A percentile compares a stretch with the other conserved stretches of the same genome.
phyloP scores from a whole-genome alignment of 345 rosid species.

The Atalantia buxifolia region DNA sequence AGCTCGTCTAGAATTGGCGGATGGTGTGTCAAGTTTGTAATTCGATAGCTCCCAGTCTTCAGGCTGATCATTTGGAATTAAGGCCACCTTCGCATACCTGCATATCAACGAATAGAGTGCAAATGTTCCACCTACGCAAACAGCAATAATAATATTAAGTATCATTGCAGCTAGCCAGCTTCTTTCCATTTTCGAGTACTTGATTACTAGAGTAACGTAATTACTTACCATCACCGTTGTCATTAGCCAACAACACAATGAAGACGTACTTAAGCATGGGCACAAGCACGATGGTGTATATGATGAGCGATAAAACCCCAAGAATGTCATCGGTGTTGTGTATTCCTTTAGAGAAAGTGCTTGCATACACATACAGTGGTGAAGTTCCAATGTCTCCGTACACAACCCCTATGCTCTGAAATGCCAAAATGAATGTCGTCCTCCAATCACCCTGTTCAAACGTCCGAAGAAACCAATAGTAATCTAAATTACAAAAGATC shows the following conservation, averaged over 20 bases:
- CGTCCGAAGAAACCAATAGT: too few species aligned
- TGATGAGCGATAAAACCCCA: slow-evolving; percentile 65
- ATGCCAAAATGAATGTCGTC: slow-evolving; percentile 55
- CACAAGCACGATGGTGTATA: slow-evolving; percentile 52
- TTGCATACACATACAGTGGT: slow-evolving; percentile 59
- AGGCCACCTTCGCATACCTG: slow-evolving; percentile 47
- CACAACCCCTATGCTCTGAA: slow-evolving; percentile 69
- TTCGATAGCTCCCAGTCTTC: slow-evolving; percentile 48
- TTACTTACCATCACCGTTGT: slow-evolving; percentile 71
- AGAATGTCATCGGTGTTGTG: slow-evolving; percentile 40
- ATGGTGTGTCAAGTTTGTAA: slow-evolving; percentile 26
- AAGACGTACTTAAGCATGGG: slow-evolving; percentile 63
- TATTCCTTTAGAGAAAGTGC: slow-evolving; percentile 56
- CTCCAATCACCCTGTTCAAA: slow-evolving; percentile 39
- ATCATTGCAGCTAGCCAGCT: too few species aligned
- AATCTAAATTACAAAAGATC: too few species aligned
- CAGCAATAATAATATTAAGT: neutral
- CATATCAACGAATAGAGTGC: slow-evolving; percentile 55
- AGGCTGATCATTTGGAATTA: slow-evolving; percentile 39
- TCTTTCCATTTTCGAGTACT: too few species aligned
- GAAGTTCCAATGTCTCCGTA: slow-evolving; percentile 86
- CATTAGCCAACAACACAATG: slow-evolving; percentile 72
- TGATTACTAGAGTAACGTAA: too few species aligned
- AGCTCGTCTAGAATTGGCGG: slow-evolving; percentile 11
- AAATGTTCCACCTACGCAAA: slow-evolving; percentile 54